Evolutionary conservation across 768 basidiomycete genomes (phyloP).

Genomic region (Leccinum variicolor): DNA sequence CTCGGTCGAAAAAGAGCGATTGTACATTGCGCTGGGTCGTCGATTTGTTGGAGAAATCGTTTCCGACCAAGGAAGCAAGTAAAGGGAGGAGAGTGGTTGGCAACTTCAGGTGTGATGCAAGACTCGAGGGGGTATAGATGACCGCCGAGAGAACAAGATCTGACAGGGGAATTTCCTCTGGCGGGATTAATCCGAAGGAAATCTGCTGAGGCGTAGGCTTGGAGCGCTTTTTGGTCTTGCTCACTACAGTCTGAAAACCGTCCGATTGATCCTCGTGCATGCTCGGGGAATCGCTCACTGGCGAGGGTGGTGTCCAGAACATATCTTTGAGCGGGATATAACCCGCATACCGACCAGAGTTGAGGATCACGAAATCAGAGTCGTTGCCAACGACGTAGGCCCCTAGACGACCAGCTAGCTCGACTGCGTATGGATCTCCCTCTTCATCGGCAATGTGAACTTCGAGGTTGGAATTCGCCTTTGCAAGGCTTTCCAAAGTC

Average conservation of each 20-base stretch:
- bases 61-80: constrained; percentile 74
- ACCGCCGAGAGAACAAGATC: constrained; percentile 51
- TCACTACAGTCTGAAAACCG: constrained; percentile 58
- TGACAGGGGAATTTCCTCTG: constrained; percentile 33
- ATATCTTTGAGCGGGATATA: constrained; percentile 77
- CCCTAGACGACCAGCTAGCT: constrained; percentile 67
- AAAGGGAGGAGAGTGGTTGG: constrained; percentile 73
- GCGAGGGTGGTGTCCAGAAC: constrained; percentile 49
- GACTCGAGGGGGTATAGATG: constrained; percentile 55
- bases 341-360: constrained; percentile 71
- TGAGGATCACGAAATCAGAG: constrained; percentile 80
- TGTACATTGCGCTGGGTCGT: constrained; percentile 50
- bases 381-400: constrained; percentile 78
- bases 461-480: constrained; percentile 38
- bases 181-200: constrained; percentile 49
- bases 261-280: constrained; percentile 38
- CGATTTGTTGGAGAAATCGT: constrained; percentile 65
- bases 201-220: constrained; percentile 26
- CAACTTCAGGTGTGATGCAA: constrained; percentile 65
- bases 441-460: constrained; percentile 79
- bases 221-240: constrained; percentile 48
- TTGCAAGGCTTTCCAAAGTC: constrained; percentile 42
- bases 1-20: constrained; percentile 64
- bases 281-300: constrained; percentile 21
- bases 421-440: constrained; percentile 81